Evolutionary conservation across 148 eudicot genomes (phyloP).

Genomic region (Pouteria glomerata): DNA sequence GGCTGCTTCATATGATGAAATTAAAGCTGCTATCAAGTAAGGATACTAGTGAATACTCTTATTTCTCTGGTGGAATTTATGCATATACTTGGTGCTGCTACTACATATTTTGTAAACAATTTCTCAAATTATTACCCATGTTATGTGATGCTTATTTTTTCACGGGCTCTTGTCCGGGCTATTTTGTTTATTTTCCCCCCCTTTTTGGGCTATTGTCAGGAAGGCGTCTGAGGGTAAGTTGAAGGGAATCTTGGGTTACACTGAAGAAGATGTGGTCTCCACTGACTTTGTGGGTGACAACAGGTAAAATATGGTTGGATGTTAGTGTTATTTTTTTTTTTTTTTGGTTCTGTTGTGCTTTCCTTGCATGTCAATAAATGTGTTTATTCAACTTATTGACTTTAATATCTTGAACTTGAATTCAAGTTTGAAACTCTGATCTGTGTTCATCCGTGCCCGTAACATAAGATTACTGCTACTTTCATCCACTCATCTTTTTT

Average conservation of each 20-base stretch:
- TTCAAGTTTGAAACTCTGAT: no score
- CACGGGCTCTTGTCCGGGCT: no score
- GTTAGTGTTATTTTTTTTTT: background rate
- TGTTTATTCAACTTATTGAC: background rate
- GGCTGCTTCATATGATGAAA: slow-evolving; percentile 49
- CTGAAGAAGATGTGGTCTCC: slow-evolving; percentile 69
- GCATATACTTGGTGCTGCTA: background rate
- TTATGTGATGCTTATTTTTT: background rate
- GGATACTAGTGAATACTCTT: background rate
- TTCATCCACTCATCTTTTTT: background rate
- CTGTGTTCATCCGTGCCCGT: no score
- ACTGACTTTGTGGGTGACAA: slow-evolving; percentile 66
- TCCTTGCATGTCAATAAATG: background rate
- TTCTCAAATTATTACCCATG: background rate
- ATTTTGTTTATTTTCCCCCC: background rate
- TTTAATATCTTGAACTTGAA: background rate
- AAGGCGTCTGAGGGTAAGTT: slow-evolving; percentile 70
- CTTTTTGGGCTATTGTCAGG: slow-evolving; percentile 25
- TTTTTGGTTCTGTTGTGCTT: background rate
- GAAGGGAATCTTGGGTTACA: slow-evolving; percentile 75
- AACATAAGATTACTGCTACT: background rate
- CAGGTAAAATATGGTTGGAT: slow-evolving; percentile 30
- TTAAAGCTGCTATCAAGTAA: slow-evolving; percentile 66
- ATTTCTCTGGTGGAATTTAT: background rate
- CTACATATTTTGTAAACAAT: background rate